These are phyloP conservation scores for Achlya hypogyna DNA, from an alignment of 352 stramenopile species.

Conservation along the genomic window DNA sequence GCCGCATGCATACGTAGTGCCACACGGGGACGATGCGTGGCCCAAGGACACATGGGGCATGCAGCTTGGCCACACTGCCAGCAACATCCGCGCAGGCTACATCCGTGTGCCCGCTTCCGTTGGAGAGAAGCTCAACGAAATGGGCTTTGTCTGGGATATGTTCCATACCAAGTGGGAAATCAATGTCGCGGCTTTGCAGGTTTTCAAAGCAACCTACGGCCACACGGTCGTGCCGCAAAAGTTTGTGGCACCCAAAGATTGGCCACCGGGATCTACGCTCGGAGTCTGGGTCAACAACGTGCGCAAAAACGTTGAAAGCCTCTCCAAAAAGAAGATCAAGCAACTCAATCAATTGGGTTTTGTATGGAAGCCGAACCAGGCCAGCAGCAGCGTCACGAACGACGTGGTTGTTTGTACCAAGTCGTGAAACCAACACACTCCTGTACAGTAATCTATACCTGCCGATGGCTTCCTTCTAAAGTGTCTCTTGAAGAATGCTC, in stretches of 20 bases:
- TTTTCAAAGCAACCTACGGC: background rate
- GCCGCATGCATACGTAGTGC: conserved; percentile 6
- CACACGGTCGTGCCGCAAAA: conserved; percentile 4
- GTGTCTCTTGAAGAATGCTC: too few relatives aligned
- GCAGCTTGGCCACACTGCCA: conserved; percentile 1
- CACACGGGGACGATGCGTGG: conserved; percentile 1
- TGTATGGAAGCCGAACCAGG: background rate
- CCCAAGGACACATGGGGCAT: conserved; percentile 16
- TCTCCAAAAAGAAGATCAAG: background rate
- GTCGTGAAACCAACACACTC: too few relatives aligned
- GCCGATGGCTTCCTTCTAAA: too few relatives aligned
- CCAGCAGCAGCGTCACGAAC: too few relatives aligned
- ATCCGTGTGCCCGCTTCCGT: background rate
- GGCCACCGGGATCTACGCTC: background rate
- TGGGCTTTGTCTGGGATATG: conserved; percentile 21
- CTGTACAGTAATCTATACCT: too few relatives aligned
- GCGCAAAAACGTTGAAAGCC: background rate
- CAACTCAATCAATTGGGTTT: conserved; percentile 6
- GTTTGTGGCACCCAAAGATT: background rate
- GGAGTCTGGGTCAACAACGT: conserved; percentile 2
- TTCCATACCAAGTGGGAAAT: background rate
- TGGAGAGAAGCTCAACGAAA: background rate
- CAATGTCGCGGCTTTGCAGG: conserved; percentile 4
- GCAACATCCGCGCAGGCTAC: background rate
- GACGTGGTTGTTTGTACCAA: too few relatives aligned